Evolutionary conservation across 2,329 filamentous ascomycete species (phyloP).

Genomic region (Fusarium algeriense): DNA sequence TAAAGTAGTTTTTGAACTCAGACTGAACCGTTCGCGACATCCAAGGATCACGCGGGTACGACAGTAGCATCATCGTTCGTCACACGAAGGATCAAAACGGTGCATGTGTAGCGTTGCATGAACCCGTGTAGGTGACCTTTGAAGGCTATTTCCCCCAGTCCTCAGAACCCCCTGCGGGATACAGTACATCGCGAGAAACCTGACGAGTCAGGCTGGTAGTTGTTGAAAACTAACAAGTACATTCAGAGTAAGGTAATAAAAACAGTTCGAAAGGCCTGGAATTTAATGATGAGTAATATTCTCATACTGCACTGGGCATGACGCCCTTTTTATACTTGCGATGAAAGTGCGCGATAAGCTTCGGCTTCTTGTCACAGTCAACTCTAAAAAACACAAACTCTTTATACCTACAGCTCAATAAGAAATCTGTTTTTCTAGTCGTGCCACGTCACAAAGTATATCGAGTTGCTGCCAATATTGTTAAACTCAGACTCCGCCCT

Average conservation of each 20-base stretch:
- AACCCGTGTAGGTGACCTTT: background rate
- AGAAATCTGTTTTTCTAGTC: too few species aligned
- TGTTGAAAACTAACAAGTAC: background rate
- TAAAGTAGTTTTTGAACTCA: background rate
- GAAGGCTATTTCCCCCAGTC: background rate
- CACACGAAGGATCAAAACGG: background rate
- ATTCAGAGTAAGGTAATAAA: background rate
- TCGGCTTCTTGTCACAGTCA: too few species aligned
- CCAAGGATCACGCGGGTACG: background rate
- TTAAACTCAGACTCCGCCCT: too few species aligned
- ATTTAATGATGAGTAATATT: too few species aligned
- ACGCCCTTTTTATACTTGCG: too few species aligned
- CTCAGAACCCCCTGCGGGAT: accelerated
- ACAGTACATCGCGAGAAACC: accelerated
- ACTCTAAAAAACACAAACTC: too few species aligned
- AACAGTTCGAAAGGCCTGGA: too few species aligned
- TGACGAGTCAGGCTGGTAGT: background rate
- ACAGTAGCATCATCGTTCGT: background rate
- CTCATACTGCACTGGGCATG: too few species aligned
- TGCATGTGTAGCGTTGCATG: accelerated
- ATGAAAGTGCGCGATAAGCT: too few species aligned
- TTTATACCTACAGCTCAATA: too few species aligned
- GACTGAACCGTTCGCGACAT: background rate
- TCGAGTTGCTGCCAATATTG: too few species aligned
- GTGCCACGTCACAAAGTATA: too few species aligned